Conservation (phyloP, 164 flowering plant genomes). For the Magnolia kwangsiensis region DNA sequence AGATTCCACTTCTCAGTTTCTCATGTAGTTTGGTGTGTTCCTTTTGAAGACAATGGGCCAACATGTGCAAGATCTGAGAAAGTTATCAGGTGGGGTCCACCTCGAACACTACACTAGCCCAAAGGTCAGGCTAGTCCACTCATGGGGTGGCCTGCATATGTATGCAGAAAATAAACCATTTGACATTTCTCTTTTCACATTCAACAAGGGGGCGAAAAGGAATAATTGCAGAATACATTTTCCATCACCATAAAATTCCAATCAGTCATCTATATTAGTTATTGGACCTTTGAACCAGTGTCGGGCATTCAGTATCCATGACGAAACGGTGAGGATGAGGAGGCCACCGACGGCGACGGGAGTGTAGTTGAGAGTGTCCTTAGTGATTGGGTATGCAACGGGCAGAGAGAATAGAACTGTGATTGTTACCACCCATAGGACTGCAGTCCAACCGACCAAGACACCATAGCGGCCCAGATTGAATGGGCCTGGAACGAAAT, state of each 20-base stretch:
- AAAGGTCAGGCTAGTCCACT: too few relatives aligned
- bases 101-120: too few relatives aligned
- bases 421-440: slow-evolving; percentile 79
- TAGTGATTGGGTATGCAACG: slow-evolving; percentile 69
- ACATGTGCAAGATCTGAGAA: too few relatives aligned
- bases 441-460: slow-evolving; percentile 84
- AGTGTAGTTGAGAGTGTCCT: slow-evolving; percentile 82
- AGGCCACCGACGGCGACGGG: slow-evolving; percentile 88
- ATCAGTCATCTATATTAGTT: slow-evolving; percentile 44
- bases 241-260: background rate
- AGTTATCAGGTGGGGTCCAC: too few relatives aligned
- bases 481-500: slow-evolving; percentile 81
- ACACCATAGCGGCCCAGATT: slow-evolving; percentile 74
- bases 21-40: too few relatives aligned
- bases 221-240: background rate
- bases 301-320: slow-evolving; percentile 70
- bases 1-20: too few relatives aligned
- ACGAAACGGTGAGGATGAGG: slow-evolving; percentile 41
- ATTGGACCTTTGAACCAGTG: slow-evolving; percentile 81
- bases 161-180: too few relatives aligned
- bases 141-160: too few relatives aligned
- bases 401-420: slow-evolving; percentile 90
- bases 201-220: background rate
- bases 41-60: too few relatives aligned
- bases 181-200: too few relatives aligned